phyloP scores from a whole-genome alignment of 2,329 filamentous ascomycete genomes.

The Fusarium mangiferae region DNA sequence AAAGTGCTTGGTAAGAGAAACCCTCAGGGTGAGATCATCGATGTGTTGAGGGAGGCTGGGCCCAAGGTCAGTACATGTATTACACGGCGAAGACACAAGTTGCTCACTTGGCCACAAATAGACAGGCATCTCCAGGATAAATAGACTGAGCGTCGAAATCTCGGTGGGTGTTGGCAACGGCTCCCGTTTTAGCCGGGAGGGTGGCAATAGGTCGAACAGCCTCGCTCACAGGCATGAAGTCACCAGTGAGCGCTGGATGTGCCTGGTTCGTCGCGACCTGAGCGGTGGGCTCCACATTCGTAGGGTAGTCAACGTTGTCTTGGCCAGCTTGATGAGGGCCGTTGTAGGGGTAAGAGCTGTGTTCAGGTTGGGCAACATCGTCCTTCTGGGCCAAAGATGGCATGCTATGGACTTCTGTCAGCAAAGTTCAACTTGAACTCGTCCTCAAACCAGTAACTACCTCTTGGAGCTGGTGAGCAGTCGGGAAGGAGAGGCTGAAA shows the following conservation, averaged over 20 bases:
- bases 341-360: not conserved
- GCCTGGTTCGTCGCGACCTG: not conserved
- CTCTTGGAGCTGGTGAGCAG: constrained; percentile 16
- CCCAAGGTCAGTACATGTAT: not conserved
- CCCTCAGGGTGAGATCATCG: constrained; percentile 62
- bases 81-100: not conserved
- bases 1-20: constrained; percentile 64
- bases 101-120: constrained; percentile 75
- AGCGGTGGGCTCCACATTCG: not conserved
- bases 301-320: not conserved
- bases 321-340: not conserved
- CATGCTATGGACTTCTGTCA: constrained; percentile 12
- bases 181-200: not conserved
- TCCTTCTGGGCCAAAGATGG: not conserved
- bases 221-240: not conserved
- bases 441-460: not conserved
- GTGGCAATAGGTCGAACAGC: not conserved
- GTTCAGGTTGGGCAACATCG: not conserved
- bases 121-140: constrained; percentile 66
- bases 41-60: constrained; percentile 62
- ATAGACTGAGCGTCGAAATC: constrained; percentile 61
- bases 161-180: not conserved
- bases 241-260: not conserved
- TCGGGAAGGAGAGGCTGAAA: not conserved
- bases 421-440: not conserved